Evolutionary conservation across 306 rosid genomes (phyloP).

Genomic region (Vigna hirtella): DNA sequence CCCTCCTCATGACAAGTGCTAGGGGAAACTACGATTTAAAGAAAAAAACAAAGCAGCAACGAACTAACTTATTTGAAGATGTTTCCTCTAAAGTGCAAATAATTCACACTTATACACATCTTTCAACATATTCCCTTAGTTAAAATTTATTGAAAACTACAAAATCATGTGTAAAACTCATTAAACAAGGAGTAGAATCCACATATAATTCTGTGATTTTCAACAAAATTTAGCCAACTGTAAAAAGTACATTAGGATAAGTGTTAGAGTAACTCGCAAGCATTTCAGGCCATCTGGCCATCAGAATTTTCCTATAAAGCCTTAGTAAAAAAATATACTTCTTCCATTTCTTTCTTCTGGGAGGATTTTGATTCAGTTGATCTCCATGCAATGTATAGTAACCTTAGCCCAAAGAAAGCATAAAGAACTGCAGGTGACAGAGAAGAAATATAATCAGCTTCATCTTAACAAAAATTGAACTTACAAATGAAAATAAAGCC

Average conservation of each 20-base stretch:
- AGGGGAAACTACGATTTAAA: conserved; percentile 5
- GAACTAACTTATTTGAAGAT: conserved; percentile 33
- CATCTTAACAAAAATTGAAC: conserved; percentile 34
- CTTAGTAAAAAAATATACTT: conserved; percentile 58
- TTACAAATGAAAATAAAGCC: conserved; percentile 11
- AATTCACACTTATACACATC: neutral
- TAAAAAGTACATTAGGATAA: neutral
- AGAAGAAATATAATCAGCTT: conserved; percentile 24
- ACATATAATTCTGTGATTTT: neutral
- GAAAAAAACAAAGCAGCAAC: conserved; percentile 18
- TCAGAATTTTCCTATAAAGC: conserved; percentile 15
- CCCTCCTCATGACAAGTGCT: conserved; percentile 16
- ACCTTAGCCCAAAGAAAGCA: conserved; percentile 86
- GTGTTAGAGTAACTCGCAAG: neutral
- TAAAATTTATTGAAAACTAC: neutral
- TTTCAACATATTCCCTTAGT: neutral
- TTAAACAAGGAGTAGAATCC: neutral
- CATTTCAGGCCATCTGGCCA: neutral
- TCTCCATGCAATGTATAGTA: conserved; percentile 98
- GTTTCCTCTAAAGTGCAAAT: neutral
- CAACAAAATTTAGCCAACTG: neutral
- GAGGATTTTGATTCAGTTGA: conserved; percentile 84
- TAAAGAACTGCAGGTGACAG: conserved; percentile 78
- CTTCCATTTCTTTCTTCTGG: conserved; percentile 98
- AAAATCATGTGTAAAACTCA: neutral